These are phyloP conservation scores for Aspergillus viridinutans DNA, from an alignment of 2,329 filamentous ascomycete genomes.

Conservation along the genomic window DNA sequence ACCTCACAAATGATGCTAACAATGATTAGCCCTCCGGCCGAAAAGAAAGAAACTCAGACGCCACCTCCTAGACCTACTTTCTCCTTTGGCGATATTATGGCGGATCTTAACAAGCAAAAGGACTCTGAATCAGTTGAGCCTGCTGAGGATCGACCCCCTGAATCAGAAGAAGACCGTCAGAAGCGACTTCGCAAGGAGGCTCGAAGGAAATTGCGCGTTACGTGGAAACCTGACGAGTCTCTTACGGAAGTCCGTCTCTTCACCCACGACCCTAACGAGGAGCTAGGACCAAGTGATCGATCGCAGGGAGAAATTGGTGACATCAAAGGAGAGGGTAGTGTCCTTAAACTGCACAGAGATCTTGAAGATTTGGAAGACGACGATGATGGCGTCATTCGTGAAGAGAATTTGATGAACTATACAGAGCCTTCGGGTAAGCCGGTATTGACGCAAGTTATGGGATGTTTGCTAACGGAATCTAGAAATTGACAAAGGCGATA, in stretches of 20 bases:
- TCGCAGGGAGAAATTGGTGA: constrained; percentile 57
- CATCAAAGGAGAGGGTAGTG: constrained; percentile 53
- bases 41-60: constrained; percentile 34
- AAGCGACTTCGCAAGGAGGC: constrained; percentile 59
- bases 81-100: constrained; percentile 48
- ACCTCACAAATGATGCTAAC: constrained; percentile 12
- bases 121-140: constrained; percentile 49
- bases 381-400: constrained; percentile 49
- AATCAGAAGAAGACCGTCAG: constrained; percentile 56
- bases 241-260: constrained; percentile 57
- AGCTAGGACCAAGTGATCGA: constrained; percentile 55
- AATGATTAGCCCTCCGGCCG: constrained; percentile 24
- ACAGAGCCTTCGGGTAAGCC: constrained; percentile 31
- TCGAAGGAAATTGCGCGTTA: constrained; percentile 57
- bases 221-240: constrained; percentile 55
- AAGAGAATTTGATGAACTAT: constrained; percentile 38
- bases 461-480: constrained; percentile 8
- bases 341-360: constrained; percentile 50
- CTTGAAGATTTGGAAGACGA: constrained; percentile 57
- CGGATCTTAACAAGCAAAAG: constrained; percentile 54
- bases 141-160: constrained; percentile 50
- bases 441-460: neutral
- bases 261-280: constrained; percentile 60
- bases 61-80: constrained; percentile 39
- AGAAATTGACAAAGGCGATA: constrained; percentile 38